Conservation (phyloP, 1,284 basidiomycete species). For the Papiliotrema laurentii region DNA sequence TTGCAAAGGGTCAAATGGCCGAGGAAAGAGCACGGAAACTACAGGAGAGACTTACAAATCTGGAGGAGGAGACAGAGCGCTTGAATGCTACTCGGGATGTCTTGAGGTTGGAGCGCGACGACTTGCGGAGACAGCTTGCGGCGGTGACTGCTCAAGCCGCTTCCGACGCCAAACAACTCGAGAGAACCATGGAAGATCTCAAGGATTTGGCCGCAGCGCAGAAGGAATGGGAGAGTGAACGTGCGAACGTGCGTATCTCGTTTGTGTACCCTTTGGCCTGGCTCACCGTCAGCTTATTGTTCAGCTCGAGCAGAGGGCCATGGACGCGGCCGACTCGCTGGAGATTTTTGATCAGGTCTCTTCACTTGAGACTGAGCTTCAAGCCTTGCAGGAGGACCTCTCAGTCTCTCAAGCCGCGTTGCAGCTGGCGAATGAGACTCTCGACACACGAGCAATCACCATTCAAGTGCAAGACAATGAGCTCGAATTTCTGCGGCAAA, state of each 20-base stretch:
- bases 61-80: neutral
- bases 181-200: slow-evolving; percentile 10
- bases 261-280: neutral
- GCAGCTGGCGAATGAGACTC: slow-evolving; percentile 2
- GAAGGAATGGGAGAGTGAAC: slow-evolving; percentile 1
- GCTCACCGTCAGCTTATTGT: neutral
- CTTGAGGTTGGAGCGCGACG: too few species aligned
- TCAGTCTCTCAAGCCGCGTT: neutral
- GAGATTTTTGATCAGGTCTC: too few species aligned
- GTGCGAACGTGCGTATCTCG: neutral
- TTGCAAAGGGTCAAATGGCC: neutral
- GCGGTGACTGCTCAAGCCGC: too few species aligned
- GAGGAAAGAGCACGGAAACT: slow-evolving; percentile 9
- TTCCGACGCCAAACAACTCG: too few species aligned
- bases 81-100: neutral
- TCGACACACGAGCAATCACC: slow-evolving; percentile 10
- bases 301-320: too few species aligned
- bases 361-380: too few species aligned
- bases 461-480: slow-evolving; percentile 15
- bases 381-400: neutral
- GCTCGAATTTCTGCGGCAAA: slow-evolving; percentile 7
- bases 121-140: too few species aligned
- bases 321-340: too few species aligned
- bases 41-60: neutral
- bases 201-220: slow-evolving; percentile 9